Conservation (phyloP, 768 basidiomycete species). For the Russula virescens region DNA sequence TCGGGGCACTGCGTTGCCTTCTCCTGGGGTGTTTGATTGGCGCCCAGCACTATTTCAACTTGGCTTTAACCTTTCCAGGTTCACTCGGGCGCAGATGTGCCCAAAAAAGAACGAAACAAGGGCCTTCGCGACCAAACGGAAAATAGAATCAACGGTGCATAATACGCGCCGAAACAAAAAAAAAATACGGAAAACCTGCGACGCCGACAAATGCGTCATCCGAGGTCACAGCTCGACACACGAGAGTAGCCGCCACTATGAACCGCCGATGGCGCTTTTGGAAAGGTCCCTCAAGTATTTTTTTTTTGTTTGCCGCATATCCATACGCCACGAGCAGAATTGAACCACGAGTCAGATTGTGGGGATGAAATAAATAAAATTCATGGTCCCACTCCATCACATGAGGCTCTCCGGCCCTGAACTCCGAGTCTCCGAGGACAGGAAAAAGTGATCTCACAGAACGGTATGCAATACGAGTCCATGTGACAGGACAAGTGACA, state of each 20-base stretch:
- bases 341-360: not conserved
- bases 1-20: not conserved
- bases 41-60: not conserved
- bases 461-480: too few relatives aligned
- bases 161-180: too few relatives aligned
- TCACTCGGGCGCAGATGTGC: not conserved
- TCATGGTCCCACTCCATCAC: not conserved
- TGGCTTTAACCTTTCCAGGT: slow-evolving; percentile 16
- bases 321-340: not conserved
- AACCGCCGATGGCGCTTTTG: not conserved
- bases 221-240: slow-evolving; percentile 16
- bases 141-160: not conserved
- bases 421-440: not conserved
- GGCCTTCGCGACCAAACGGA: not conserved
- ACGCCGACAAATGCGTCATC: not conserved
- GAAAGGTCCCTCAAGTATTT: not conserved
- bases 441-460: slow-evolving; percentile 1
- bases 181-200: too few relatives aligned
- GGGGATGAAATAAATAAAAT: not conserved
- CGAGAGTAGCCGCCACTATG: not conserved
- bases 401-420: not conserved
- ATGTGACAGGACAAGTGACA: slow-evolving; percentile 1
- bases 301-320: not conserved
- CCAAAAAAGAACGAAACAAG: not conserved
- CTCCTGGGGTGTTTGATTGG: not conserved